Percentiles rank a stretch among this genome's conserved stretches.
Evolutionary conservation across 139 green algal genomes (phyloP).

Genomic region (Dunaliella primolecta): DNA sequence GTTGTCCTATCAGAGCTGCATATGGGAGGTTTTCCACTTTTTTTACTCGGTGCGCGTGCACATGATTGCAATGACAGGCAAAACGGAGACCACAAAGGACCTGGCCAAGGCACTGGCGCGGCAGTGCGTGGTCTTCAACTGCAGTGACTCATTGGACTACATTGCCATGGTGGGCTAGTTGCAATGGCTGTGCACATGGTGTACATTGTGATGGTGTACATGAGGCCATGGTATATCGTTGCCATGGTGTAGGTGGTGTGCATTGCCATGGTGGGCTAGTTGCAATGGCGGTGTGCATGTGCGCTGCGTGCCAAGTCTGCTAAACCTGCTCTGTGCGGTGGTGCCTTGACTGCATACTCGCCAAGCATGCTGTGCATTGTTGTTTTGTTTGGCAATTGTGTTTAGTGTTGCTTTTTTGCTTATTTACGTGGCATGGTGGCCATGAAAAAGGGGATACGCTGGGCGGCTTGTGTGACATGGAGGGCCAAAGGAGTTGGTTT

Average conservation of each 20-base stretch:
- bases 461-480: too few species aligned
- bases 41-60: too few species aligned
- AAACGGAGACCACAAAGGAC: conserved; percentile 69
- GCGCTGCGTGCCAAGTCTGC: neutral
- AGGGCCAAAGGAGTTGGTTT: too few species aligned
- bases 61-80: conserved; percentile 28
- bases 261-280: conserved; percentile 15
- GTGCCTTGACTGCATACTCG: too few species aligned
- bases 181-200: neutral
- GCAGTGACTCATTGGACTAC: conserved; percentile 60
- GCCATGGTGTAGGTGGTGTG: conserved; percentile 37
- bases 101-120: conserved; percentile 64
- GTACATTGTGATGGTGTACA: neutral
- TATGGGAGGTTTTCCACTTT: neutral
- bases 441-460: too few species aligned
- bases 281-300: neutral
- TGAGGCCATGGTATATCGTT: neutral
- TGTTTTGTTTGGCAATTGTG: too few species aligned
- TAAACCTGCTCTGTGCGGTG: neutral
- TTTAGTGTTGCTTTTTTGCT: too few species aligned
- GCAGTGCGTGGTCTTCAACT: conserved; percentile 73
- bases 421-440: too few species aligned
- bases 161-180: conserved; percentile 8
- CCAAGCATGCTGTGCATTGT: too few species aligned
- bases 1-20: too few species aligned